These are phyloP conservation scores for Chaetomium strumarium DNA, from an alignment of 2,329 filamentous ascomycete species.

Conservation along the genomic window DNA sequence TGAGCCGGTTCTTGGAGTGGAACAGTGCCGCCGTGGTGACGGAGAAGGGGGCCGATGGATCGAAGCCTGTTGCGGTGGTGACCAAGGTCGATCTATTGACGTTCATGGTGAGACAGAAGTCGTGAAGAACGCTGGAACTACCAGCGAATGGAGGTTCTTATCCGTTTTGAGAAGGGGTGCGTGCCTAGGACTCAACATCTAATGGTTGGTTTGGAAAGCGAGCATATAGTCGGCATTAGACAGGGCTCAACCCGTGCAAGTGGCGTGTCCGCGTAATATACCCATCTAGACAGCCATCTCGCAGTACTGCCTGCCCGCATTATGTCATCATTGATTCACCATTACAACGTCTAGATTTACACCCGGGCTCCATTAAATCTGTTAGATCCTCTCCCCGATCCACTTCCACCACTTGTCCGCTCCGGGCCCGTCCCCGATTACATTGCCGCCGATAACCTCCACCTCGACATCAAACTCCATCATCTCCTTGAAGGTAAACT, in stretches of 20 bases:
- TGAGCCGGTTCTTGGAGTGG: constrained; percentile 96
- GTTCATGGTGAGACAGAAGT: constrained; percentile 73
- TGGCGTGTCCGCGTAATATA: constrained; percentile 12
- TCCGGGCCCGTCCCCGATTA: constrained; percentile 58
- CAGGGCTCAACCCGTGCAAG: constrained; percentile 25
- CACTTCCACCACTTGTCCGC: constrained; percentile 85
- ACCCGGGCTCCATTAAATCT: background rate
- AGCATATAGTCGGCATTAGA: constrained; percentile 5
- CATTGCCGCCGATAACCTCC: constrained; percentile 70
- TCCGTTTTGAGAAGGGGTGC: constrained; percentile 11
- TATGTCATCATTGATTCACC: background rate
- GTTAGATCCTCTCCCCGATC: constrained; percentile 69
- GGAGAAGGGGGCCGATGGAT: constrained; percentile 57
- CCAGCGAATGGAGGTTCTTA: constrained; percentile 1
- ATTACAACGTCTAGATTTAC: background rate
- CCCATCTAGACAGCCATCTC: constrained; percentile 8
- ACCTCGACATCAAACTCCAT: constrained; percentile 76
- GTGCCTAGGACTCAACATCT: constrained; percentile 33
- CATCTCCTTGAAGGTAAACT: constrained; percentile 77
- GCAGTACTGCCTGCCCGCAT: background rate
- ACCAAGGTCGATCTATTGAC: constrained; percentile 95
- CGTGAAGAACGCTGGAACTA: background rate
- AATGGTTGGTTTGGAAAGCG: constrained; percentile 10
- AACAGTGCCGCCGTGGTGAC: constrained; percentile 95
- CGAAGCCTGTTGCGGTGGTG: constrained; percentile 81